Conservation (phyloP, 148 eudicot species). For the Beta vulgaris region DNA sequence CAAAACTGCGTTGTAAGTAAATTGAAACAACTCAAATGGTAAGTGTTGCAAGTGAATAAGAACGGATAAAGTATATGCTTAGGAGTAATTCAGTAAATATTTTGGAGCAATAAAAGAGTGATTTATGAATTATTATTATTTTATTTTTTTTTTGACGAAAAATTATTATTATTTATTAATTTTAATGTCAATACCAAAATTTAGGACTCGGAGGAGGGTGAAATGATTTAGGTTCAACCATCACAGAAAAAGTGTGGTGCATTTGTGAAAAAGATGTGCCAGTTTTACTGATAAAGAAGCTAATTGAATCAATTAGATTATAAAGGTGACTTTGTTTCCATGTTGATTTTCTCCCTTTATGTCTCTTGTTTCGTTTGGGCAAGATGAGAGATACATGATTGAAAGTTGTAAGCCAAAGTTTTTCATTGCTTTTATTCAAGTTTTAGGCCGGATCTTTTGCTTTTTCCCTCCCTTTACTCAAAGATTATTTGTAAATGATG, state of each 20-base stretch:
- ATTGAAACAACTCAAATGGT: too few relatives aligned
- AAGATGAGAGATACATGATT: too few relatives aligned
- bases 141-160: neutral
- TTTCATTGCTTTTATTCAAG: too few relatives aligned
- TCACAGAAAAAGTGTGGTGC: slow-evolving; percentile 23
- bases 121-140: too few relatives aligned
- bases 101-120: too few relatives aligned
- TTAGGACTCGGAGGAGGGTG: neutral
- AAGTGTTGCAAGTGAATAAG: too few relatives aligned
- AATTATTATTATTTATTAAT: neutral
- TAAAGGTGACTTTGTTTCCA: neutral
- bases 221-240: slow-evolving; percentile 5
- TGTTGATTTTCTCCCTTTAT: neutral
- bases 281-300: neutral
- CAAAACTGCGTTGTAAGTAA: too few relatives aligned
- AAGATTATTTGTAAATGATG: too few relatives aligned
- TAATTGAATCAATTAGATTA: neutral
- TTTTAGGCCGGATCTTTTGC: too few relatives aligned
- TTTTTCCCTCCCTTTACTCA: too few relatives aligned
- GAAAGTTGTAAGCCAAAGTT: neutral
- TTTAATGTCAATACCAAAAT: neutral
- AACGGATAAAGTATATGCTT: too few relatives aligned
- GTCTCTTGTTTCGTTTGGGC: slow-evolving; percentile 8
- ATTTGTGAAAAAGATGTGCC: slow-evolving; percentile 17
- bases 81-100: too few relatives aligned